Evolutionary conservation across 371 early-diverging fungal species (phyloP), one percentile per base, ranked within the genome.

Genomic region (Mucor lusitanicus): DNA sequence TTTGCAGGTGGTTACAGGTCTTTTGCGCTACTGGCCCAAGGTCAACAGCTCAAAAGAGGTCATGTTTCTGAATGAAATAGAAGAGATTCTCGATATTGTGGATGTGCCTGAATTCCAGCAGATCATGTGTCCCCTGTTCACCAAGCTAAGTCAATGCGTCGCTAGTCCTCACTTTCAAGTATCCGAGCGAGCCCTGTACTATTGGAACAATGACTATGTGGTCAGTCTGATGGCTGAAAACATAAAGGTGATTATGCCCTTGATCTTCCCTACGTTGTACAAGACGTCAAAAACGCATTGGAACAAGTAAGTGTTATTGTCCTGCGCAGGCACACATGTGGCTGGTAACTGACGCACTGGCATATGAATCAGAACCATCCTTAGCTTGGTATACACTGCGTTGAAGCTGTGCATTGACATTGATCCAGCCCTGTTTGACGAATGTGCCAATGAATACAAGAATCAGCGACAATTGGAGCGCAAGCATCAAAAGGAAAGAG

Each of bases 171-270:
- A 98, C 78, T 96, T 95, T 76, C 98, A 97, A 87, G 95, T 91
- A 71, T 95, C 97, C 27, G 98, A 97, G 79, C 85, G 98, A 64
- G 97, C 98, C 12, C 78, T 97, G 33, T 93, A 91, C 68, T 95
- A 93, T 79, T 97, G 97, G 97, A 96, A 94, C 83, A 97, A 97
- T 76, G 95, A 95, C 71, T 96, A 96, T 73, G 91, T 97, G 74
- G 92, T 94, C 65, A 94, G 91, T 72, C 71, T 97, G 74, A 95
- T 97, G 73, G 89, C 91, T 7, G 94, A 95, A 63, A 95, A 97
- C 79, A 92, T 92, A 28, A 82, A 84, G 63, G 90, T 91, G 56
- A 91, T 97, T 39, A 77, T 97, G 73, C 98, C 97, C 15, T 91
- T 97, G 62, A 93, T 96, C 77, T 95, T 97, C 68, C 86, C 94